These are phyloP conservation scores for Saccharomyces hybrid DNA, from an alignment of 1,139 yeast species.

Conservation along the genomic window DNA sequence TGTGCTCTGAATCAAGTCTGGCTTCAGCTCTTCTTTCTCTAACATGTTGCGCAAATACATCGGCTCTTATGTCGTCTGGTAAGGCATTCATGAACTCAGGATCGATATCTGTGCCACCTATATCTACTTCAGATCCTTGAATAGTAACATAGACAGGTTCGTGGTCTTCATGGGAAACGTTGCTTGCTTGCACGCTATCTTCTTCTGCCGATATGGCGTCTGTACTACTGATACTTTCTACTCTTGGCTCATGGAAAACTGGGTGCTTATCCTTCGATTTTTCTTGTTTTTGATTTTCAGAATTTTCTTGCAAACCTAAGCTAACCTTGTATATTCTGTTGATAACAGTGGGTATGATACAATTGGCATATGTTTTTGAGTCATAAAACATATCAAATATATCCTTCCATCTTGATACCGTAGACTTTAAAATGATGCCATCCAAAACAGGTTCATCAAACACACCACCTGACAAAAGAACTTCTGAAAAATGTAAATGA, in stretches of 20 bases:
- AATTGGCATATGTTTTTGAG: slow-evolving; percentile 36
- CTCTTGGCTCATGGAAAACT: slow-evolving; percentile 17
- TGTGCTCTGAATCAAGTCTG: slow-evolving; percentile 31
- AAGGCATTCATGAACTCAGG: slow-evolving; percentile 85
- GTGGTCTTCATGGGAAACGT: slow-evolving; percentile 8
- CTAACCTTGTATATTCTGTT: slow-evolving; percentile 47
- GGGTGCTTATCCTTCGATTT: slow-evolving; percentile 19
- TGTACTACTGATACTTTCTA: slow-evolving; percentile 10
- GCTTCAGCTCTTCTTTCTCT: slow-evolving; percentile 52
- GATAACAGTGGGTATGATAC: slow-evolving; percentile 45
- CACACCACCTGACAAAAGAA: slow-evolving; percentile 26
- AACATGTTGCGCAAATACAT: slow-evolving; percentile 81
- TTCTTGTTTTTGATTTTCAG: slow-evolving; percentile 25
- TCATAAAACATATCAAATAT: slow-evolving; percentile 45
- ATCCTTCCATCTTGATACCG: slow-evolving; percentile 67
- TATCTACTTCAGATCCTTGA: slow-evolving; percentile 76
- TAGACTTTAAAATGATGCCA: slow-evolving; percentile 42
- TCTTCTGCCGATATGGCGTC: background rate
- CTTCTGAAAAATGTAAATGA: slow-evolving; percentile 25
- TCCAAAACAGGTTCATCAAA: slow-evolving; percentile 29
- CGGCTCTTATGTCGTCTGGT: slow-evolving; percentile 91
- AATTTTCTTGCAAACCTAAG: slow-evolving; percentile 26
- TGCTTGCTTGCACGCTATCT: background rate
- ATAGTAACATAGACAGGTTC: slow-evolving; percentile 66
- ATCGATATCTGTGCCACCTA: slow-evolving; percentile 85